Base-by-base conservation (phyloP, 208 protist genomes). In the Vickermania ingenoplastis region DNA sequence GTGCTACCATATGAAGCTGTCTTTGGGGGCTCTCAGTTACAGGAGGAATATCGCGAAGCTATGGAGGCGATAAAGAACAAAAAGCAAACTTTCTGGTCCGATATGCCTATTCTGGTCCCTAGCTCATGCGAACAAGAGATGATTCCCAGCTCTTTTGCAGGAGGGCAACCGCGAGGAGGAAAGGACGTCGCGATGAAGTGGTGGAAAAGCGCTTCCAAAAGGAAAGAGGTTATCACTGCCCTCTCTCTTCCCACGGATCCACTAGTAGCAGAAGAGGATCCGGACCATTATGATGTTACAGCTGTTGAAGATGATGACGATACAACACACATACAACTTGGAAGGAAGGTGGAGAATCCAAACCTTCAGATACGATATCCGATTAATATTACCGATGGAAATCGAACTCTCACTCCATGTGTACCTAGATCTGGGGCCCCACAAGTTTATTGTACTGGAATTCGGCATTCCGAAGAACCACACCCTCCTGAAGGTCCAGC, bases 1-100 rank as follows among this genome's bases (percentile, higher is more conserved):
- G 82, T 90, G 41, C 68, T 90, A 29, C 82, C 86, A 17, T 73
- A 77, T 53, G 80, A 89, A 65, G 69, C 82, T 5, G 60, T 86
- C 3, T 70, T 89, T 0, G 86, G 79, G 17, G 86, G 86, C 2
- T 64, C 65, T 2, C 36, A 41, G 30, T 17, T 62, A 2, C 63
- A 72, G 50, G 61, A 36, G 22, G 29, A 31, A 2, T 51, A 56
- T 30, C 53, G 52, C n/a, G 49, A 53, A 53, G 41, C 29, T 2
- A 48, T 68, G 45, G 36, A 45, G 17, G 36, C 36, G 7, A 45
- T 45, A 45, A 7, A 45, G 36, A 45, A 45, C 7, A 45, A n/a
- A 45, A 17, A 45, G 7, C 36, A 45, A 45, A 45, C 7, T 45
- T 45, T 45, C 17, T 87, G 80, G 73, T 57, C 66, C 25, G 57